A percentile compares a stretch with the other conserved stretches of the same genome.
phyloP scores from a whole-genome alignment of 2,329 filamentous ascomycete genomes.

The Claviceps paspali region DNA sequence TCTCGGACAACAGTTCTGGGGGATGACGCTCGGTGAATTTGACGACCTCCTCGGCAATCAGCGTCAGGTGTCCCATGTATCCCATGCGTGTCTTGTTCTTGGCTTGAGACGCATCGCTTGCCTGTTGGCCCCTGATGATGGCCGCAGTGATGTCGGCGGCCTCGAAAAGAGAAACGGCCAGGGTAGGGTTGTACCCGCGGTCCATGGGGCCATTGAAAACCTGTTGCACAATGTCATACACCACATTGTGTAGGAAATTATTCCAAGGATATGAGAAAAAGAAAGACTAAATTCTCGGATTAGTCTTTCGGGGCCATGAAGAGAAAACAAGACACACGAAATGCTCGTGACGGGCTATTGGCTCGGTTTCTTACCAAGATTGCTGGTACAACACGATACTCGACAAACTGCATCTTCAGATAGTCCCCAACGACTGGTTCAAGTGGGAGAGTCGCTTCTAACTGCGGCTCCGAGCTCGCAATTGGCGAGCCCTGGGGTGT shows the following conservation, averaged over 20 bases:
- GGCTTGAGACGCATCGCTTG: conserved; percentile 72
- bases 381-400: conserved; percentile 85
- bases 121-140: conserved; percentile 79
- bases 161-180: conserved; percentile 88
- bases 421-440: conserved; percentile 83
- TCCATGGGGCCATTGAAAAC: conserved; percentile 99
- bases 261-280: conserved; percentile 99
- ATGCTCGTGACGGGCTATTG: no score
- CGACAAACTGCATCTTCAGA: conserved; percentile 91
- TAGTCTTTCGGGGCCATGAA: conserved; percentile 3
- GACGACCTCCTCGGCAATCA: conserved; percentile 95
- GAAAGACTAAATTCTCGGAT: conserved; percentile 51
- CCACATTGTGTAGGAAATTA: conserved; percentile 97
- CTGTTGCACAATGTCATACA: conserved; percentile 97
- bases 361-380: conserved; percentile 64
- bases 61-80: conserved; percentile 94
- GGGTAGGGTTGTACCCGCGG: conserved; percentile 74
- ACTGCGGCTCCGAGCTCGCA: conserved; percentile 6
- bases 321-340: background rate
- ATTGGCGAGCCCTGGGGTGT: conserved; percentile 2
- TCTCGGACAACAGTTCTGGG: conserved; percentile 69
- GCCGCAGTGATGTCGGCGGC: conserved; percentile 77
- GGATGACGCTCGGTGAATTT: conserved; percentile 95
- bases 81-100: conserved; percentile 81
- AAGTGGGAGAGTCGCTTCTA: conserved; percentile 7